Evolutionary conservation across 768 basidiomycete species (phyloP).

Genomic region (Termitomyces sp.): DNA sequence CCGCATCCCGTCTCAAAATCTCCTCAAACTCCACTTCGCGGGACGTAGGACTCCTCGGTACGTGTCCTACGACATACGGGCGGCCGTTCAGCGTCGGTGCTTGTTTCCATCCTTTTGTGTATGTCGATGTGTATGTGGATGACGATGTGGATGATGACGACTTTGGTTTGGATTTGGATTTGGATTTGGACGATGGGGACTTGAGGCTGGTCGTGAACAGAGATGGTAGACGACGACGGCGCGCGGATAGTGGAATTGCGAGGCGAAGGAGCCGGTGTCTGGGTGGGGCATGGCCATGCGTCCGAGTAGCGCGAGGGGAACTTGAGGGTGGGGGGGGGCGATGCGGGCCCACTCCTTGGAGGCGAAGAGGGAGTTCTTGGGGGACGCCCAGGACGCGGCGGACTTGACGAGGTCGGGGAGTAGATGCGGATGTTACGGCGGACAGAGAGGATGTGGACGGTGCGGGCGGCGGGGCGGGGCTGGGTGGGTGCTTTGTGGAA

Average conservation of each 20-base stretch:
- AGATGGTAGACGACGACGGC: slow-evolving; percentile 52
- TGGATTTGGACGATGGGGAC: no score
- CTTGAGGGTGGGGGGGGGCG: slow-evolving; percentile 56
- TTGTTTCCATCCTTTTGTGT: slow-evolving; percentile 73
- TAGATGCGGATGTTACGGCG: slow-evolving; percentile 86
- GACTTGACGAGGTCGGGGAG: slow-evolving; percentile 78
- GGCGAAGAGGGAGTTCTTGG: slow-evolving; percentile 50
- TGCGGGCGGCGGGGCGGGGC: slow-evolving; percentile 72
- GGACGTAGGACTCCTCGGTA: slow-evolving; percentile 44
- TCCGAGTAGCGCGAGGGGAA: slow-evolving; percentile 71
- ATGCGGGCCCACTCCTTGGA: slow-evolving; percentile 81
- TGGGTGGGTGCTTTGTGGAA: no score
- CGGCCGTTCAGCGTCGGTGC: slow-evolving; percentile 80
- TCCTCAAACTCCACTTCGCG: slow-evolving; percentile 82
- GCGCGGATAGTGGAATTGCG: slow-evolving; percentile 44
- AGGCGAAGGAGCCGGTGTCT: slow-evolving; percentile 40
- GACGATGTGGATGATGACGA: no score
- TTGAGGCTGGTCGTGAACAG: no score
- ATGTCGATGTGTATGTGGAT: no score
- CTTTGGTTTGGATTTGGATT: slow-evolving; percentile 28
- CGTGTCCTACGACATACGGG: slow-evolving; percentile 67
- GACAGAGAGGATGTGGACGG: slow-evolving; percentile 72
- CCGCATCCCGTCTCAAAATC: slow-evolving; percentile 53
- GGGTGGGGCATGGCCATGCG: slow-evolving; percentile 70
- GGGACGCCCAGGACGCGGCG: slow-evolving; percentile 44